A percentile compares a stretch with the other conserved stretches of the same genome.
These are phyloP conservation scores for Sporothrix brunneoviolacea DNA, from an alignment of 2,329 filamentous ascomycete species.

Conservation along the genomic window DNA sequence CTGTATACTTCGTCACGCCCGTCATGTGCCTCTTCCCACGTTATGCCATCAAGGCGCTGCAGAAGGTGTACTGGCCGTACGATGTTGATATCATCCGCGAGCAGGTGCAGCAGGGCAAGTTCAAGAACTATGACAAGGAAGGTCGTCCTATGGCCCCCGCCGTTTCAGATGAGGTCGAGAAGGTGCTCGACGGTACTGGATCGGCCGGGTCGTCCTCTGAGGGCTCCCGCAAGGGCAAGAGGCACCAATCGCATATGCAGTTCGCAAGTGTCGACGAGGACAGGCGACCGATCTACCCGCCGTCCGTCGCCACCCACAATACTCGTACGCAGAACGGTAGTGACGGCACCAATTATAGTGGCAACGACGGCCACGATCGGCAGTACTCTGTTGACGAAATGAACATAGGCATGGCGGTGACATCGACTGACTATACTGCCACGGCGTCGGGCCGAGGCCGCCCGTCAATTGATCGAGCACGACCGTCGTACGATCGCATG, in stretches of 20 bases:
- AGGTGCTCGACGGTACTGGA: constrained; percentile 37
- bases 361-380: constrained; percentile 11
- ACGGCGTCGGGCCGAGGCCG: constrained; percentile 3
- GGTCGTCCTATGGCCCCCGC: constrained; percentile 28
- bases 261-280: constrained; percentile 74
- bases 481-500: constrained; percentile 84
- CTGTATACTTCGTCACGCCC: constrained; percentile 69
- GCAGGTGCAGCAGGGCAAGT: constrained; percentile 76
- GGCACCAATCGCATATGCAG: constrained; percentile 37
- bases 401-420: constrained; percentile 52
- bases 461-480: constrained; percentile 57
- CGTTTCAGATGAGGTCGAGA: constrained; percentile 22
- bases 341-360: constrained; percentile 76
- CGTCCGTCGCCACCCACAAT: constrained; percentile 78
- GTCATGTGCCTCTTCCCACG: constrained; percentile 80
- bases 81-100: constrained; percentile 96
- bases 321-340: constrained; percentile 84
- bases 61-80: constrained; percentile 89
- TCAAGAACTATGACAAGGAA: constrained; percentile 55
- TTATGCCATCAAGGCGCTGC: constrained; percentile 76
- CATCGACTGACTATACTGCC: constrained; percentile 13
- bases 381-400: constrained; percentile 45
- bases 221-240: constrained; percentile 48
- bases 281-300: constrained; percentile 85
- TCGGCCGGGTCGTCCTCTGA: constrained; percentile 43